phyloP scores from a whole-genome alignment of 208 protist genomes.

The Wallacemonas rigidus region DNA sequence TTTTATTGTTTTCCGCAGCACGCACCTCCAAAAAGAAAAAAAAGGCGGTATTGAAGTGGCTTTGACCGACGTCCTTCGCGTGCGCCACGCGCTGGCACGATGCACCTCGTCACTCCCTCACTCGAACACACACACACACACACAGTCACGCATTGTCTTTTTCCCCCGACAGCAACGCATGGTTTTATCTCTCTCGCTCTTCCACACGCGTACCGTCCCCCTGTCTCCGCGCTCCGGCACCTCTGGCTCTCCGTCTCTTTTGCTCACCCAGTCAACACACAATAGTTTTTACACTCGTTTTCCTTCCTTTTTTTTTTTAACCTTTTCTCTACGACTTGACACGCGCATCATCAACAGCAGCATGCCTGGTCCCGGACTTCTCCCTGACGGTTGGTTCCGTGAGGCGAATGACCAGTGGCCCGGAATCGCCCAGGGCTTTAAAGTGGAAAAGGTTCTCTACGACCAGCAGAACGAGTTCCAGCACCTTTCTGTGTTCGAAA shows the following conservation, averaged over 20 bases:
- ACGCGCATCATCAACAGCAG: not conserved
- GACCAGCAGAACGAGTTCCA: slow-evolving; percentile 84
- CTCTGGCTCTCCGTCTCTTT: not conserved
- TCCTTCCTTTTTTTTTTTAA: not conserved
- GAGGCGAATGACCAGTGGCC: slow-evolving; percentile 90
- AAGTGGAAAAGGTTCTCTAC: slow-evolving; percentile 89
- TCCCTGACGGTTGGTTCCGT: slow-evolving; percentile 90
- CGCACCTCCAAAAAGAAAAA: no score
- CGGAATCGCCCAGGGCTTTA: slow-evolving; percentile 83
- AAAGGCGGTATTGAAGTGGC: no score
- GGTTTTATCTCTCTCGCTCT: no score
- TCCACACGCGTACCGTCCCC: no score
- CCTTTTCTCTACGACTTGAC: not conserved
- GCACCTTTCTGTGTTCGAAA: slow-evolving; percentile 89
- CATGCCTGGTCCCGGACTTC: slow-evolving; percentile 76
- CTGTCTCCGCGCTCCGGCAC: no score
- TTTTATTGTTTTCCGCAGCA: no score
- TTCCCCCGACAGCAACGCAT: no score
- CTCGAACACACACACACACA: no score
- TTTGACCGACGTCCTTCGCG: no score
- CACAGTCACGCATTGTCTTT: no score
- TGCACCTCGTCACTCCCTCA: no score
- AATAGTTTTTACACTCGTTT: slow-evolving; percentile 2
- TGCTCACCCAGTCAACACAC: not conserved
- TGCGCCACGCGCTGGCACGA: no score